Evolutionary conservation across 805 yeast genomes (phyloP).

Genomic region (Metschnikowia kunwiensis): DNA sequence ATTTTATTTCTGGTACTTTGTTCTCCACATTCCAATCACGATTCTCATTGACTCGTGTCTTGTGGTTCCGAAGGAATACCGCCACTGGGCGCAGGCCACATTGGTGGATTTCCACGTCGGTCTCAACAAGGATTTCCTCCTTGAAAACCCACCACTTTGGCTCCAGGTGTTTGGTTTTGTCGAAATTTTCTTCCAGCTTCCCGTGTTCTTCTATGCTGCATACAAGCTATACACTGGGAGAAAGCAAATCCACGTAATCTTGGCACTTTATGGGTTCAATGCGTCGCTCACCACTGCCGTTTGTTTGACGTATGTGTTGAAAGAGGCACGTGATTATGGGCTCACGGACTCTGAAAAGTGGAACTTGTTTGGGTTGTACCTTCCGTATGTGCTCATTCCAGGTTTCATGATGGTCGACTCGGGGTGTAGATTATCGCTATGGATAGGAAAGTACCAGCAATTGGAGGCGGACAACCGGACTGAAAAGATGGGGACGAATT

Average conservation of each 20-base stretch:
- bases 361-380: slow-evolving; percentile 52
- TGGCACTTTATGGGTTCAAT: slow-evolving; percentile 72
- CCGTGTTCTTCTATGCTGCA: slow-evolving; percentile 60
- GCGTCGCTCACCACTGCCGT: slow-evolving; percentile 77
- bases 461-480: too few species aligned
- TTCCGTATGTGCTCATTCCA: slow-evolving; percentile 74
- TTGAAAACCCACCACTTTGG: slow-evolving; percentile 66
- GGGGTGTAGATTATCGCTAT: slow-evolving; percentile 7
- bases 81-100: slow-evolving; percentile 44
- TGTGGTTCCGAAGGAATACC: slow-evolving; percentile 55
- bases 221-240: slow-evolving; percentile 16
- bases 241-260: slow-evolving; percentile 27
- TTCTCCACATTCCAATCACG: slow-evolving; percentile 74
- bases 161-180: slow-evolving; percentile 63
- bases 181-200: slow-evolving; percentile 76
- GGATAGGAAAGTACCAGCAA: too few species aligned
- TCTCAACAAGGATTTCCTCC: slow-evolving; percentile 68
- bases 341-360: slow-evolving; percentile 34
- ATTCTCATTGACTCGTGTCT: slow-evolving; percentile 70
- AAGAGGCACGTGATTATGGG: slow-evolving; percentile 35
- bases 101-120: slow-evolving; percentile 59
- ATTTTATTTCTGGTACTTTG: slow-evolving; percentile 49
- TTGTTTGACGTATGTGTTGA: slow-evolving; percentile 55
- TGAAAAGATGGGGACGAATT: too few species aligned
- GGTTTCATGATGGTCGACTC: slow-evolving; percentile 49